These are phyloP conservation scores for Trichoderma sp. DNA, from an alignment of 2,329 filamentous ascomycete genomes.

Conservation along the genomic window DNA sequence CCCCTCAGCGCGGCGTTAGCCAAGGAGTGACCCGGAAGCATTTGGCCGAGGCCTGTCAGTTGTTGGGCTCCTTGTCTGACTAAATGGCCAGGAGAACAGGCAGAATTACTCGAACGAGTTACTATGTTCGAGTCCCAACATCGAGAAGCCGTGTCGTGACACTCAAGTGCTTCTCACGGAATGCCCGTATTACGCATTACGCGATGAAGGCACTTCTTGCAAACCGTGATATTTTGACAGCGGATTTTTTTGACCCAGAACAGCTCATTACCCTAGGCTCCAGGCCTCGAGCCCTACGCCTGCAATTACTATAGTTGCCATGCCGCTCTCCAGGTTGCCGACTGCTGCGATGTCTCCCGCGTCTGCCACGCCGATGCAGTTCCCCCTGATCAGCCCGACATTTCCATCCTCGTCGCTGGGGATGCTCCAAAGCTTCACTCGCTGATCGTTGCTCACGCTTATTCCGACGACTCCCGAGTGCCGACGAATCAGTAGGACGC, in stretches of 20 bases:
- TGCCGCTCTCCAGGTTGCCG: slow-evolving; percentile 17
- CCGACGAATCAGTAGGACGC: slow-evolving; percentile 45
- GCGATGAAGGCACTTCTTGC: slow-evolving; percentile 20
- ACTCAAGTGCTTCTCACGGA: background rate
- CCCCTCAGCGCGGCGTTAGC: background rate
- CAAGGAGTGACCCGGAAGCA: background rate
- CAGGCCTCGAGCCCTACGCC: slow-evolving; percentile 54
- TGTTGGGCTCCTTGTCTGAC: background rate
- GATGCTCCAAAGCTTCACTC: slow-evolving; percentile 59
- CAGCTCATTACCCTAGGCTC: slow-evolving; percentile 31
- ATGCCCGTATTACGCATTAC: slow-evolving; percentile 23
- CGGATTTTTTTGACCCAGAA: background rate
- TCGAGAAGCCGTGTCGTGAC: background rate
- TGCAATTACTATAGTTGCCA: slow-evolving; percentile 43
- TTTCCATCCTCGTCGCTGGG: slow-evolving; percentile 30
- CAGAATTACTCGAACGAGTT: background rate
- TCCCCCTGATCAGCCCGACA: slow-evolving; percentile 51
- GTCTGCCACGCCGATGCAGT: slow-evolving; percentile 63
- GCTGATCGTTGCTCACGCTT: slow-evolving; percentile 63
- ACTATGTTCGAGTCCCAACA: background rate
- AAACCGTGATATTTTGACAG: background rate
- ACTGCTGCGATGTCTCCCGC: slow-evolving; percentile 55
- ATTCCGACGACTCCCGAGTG: slow-evolving; percentile 39
- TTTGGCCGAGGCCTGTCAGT: slow-evolving; percentile 1
- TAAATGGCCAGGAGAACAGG: background rate